Conservation (phyloP, 441 rosid species). For the Raphanus hybrid region DNA sequence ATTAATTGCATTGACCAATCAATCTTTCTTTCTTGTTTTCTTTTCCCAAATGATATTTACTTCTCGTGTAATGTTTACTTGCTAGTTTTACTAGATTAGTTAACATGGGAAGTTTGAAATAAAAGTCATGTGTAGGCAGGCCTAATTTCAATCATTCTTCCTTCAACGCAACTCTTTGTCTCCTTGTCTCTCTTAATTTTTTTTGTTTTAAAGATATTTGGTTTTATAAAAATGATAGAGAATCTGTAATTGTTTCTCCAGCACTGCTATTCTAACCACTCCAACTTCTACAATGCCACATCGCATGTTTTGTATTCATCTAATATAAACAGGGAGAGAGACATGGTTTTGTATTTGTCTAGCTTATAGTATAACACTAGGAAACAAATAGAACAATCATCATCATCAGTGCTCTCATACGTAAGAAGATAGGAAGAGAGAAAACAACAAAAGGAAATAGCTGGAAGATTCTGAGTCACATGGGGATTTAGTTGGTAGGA, state of each 20-base stretch:
- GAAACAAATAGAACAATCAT: slow-evolving; percentile 40
- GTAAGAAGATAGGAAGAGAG: neutral
- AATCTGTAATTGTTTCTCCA: slow-evolving; percentile 19
- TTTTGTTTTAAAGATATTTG: neutral
- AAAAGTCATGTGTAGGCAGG: neutral
- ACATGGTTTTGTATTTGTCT: neutral
- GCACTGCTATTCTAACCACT: slow-evolving; percentile 28
- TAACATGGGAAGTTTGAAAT: neutral
- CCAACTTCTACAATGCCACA: slow-evolving; percentile 8
- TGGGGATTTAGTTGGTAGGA: neutral
- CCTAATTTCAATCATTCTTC: slow-evolving; percentile 31
- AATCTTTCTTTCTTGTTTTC: slow-evolving; percentile 1
- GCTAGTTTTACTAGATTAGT: neutral
- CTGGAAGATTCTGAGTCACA: slow-evolving; percentile 9
- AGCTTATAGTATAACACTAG: slow-evolving; percentile 24
- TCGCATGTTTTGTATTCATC: slow-evolving; percentile 30
- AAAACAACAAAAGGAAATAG: neutral
- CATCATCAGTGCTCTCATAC: slow-evolving; percentile 7
- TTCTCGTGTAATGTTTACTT: slow-evolving; percentile 4
- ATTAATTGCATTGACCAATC: slow-evolving; percentile 22
- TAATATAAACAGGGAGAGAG: neutral
- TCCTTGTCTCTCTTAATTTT: neutral
- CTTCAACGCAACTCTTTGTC: slow-evolving; percentile 37
- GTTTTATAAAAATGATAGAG: neutral
- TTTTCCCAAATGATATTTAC: slow-evolving; percentile 19